Evolutionary conservation across 208 protist genomes (phyloP).

Genomic region (Leishmania aethiopica): DNA sequence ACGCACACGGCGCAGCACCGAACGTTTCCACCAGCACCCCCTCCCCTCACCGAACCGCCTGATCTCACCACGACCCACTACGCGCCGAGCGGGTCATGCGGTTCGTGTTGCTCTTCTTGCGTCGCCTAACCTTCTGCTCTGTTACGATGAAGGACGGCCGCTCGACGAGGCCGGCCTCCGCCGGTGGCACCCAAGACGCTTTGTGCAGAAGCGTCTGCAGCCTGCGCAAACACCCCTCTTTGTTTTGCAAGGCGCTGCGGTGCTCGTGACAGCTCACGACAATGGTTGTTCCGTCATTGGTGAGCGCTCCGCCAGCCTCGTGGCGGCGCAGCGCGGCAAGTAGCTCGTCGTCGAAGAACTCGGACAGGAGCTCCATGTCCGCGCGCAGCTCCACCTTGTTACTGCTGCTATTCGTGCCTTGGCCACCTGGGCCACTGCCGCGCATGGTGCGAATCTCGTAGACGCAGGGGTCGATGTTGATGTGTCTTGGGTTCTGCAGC

Average conservation of each 20-base stretch:
- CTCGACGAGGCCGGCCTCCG: constrained; percentile 58
- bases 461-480: constrained; percentile 45
- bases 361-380: constrained; percentile 46
- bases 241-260: constrained; percentile 81
- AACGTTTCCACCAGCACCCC: not conserved
- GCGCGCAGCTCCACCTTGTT: constrained; percentile 87
- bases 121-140: constrained; percentile 46
- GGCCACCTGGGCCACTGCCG: constrained; percentile 82
- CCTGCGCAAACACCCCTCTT: constrained; percentile 63
- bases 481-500: constrained; percentile 41
- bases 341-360: constrained; percentile 63
- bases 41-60: not conserved
- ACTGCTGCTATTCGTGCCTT: constrained; percentile 85
- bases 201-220: constrained; percentile 63
- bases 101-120: constrained; percentile 55
- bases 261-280: constrained; percentile 75
- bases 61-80: constrained; percentile 44
- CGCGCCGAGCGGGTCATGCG: constrained; percentile 54
- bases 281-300: constrained; percentile 51
- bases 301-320: constrained; percentile 46
- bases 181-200: constrained; percentile 81
- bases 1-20: not conserved
- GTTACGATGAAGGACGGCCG: constrained; percentile 47
- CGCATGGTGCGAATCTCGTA: constrained; percentile 67
- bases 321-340: constrained; percentile 41